Base-by-base conservation (phyloP, 371 early-diverging fungal species). In the Choanephora cucurbitarum region DNA sequence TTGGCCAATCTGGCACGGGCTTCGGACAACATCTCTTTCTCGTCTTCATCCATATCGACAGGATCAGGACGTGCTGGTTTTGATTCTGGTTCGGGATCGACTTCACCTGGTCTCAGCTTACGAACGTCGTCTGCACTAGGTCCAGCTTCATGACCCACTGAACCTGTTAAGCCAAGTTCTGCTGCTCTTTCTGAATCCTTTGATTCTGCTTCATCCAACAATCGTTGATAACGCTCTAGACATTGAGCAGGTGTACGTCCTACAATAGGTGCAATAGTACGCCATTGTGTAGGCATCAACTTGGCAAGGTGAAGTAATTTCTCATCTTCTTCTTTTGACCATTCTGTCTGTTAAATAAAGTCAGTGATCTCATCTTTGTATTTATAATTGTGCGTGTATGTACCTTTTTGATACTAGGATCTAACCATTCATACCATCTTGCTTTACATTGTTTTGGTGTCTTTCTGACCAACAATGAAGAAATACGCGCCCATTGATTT, bases 251-350 rank as follows among this genome's bases (percentile, higher is more conserved):
- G 90, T n/a, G 99, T 96, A 40, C 99, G 84, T 4, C 98, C 99
- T 24, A 98, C 97, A 48, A 97, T 93, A 9, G 97, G 96, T 3
- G 99, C 96, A 62, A 97, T 97, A 1, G 99, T 98, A 49, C 97
- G 84, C 98, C 98, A 98, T 70, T 98, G 99, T 1, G 96, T 96
- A n/a, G 98, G 97, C 96, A 98, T 96, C 28, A 97, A 75, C 73
- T 97, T 97, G 17, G 97, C 99, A 51, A 97, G 80, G 75, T 98
- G 98, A 40, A 98, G 70, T 19, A 97, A 77, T 71, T 96, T 96
- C 66, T 98, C 98, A 69, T 98, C 98, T 70, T 97, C 98, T 59
- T 97, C 98, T 66, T 90, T 92, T 19, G 96, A 91, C 98, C 99
- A 97, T 77, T 97, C 99, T 15, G 96, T 97, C 87, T 85, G 71